Percentiles rank a stretch among this genome's conserved stretches.
Evolutionary conservation across 345 rosid genomes (phyloP).

Genomic region (Citrus hindsii): DNA sequence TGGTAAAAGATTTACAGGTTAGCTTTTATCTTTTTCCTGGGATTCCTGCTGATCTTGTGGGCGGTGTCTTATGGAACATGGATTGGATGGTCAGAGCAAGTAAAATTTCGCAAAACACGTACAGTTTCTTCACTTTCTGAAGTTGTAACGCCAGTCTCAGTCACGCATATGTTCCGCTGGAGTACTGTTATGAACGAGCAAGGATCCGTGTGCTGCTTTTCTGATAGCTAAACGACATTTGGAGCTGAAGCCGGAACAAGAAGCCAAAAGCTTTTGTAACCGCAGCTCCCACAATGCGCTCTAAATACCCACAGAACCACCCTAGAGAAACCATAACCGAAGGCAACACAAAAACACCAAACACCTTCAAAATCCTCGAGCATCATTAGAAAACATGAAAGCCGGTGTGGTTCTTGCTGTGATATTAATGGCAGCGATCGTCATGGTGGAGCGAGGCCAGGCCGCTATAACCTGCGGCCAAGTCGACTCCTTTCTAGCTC

Average conservation of each 20-base stretch:
- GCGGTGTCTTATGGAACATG: neutral
- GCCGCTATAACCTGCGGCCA: conserved; percentile 14
- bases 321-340: neutral
- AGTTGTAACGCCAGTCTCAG: neutral
- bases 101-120: neutral
- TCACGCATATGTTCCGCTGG: neutral
- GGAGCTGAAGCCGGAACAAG: neutral
- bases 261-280: neutral
- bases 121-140: neutral
- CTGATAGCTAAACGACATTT: neutral
- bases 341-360: neutral
- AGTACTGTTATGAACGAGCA: neutral
- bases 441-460: conserved; percentile 7
- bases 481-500: neutral
- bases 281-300: neutral
- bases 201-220: neutral
- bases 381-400: neutral
- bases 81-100: neutral
- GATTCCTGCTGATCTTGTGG: neutral
- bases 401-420: neutral
- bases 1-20: neutral
- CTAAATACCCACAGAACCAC: neutral
- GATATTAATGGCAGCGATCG: neutral
- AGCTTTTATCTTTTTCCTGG: neutral
- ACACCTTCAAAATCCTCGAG: no score